These are phyloP conservation scores for Sclerospora graminicola DNA, from an alignment of 352 stramenopile genomes.

Conservation along the genomic window DNA sequence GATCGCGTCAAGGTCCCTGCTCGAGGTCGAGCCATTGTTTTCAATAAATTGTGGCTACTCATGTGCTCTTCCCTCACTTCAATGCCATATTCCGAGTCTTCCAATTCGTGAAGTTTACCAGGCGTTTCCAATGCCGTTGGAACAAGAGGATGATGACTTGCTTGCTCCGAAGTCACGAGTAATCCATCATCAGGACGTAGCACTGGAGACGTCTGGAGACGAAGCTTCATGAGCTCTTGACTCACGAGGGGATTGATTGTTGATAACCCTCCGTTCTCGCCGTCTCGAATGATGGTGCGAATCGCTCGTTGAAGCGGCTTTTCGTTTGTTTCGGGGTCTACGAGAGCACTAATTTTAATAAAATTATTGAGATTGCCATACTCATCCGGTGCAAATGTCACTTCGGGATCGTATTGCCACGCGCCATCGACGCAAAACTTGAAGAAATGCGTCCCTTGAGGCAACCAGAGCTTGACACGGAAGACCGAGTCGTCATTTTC, in stretches of 20 bases:
- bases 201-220: conserved; percentile 36
- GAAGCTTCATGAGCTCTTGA: conserved; percentile 53
- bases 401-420: conserved; percentile 80
- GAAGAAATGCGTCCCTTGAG: conserved; percentile 61
- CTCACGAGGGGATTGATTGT: conserved; percentile 65
- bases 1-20: conserved; percentile 54
- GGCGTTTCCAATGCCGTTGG: conserved; percentile 23
- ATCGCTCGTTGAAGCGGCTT: conserved; percentile 48
- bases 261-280: conserved; percentile 31
- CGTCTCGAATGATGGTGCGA: conserved; percentile 61
- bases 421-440: conserved; percentile 71
- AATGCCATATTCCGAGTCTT: conserved; percentile 64
- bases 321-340: conserved; percentile 24
- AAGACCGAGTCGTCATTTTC: conserved; percentile 11
- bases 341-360: conserved; percentile 35
- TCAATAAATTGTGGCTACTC: conserved; percentile 22
- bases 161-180: conserved; percentile 3
- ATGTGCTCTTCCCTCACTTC: conserved; percentile 30
- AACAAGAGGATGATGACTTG: conserved; percentile 10
- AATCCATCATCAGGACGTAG: conserved; percentile 17
- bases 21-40: conserved; percentile 21
- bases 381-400: conserved; percentile 68
- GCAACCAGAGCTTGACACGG: conserved; percentile 44
- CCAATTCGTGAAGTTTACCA: conserved; percentile 41
- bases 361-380: conserved; percentile 87